Evolutionary conservation across 148 eudicot species (phyloP), one percentile per base, ranked within the genome.

Genomic region (Spergularia marina): DNA sequence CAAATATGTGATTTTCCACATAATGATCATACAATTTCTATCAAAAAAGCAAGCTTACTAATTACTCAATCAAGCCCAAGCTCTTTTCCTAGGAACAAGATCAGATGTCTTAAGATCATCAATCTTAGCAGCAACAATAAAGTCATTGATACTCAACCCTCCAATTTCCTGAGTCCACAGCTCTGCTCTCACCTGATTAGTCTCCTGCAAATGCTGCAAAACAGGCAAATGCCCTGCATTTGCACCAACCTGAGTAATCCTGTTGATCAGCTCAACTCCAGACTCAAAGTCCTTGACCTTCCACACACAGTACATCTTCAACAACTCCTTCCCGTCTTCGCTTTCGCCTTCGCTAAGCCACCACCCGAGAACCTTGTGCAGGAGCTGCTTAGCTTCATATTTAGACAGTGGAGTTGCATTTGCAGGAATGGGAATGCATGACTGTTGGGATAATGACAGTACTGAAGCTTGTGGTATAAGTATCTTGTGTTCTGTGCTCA

Each of bases 61-160:
- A 30, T 30, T 30, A 30, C 36, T 30, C 36, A 30, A 21, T 57
- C 77, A 95, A 61, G 99, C 99, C 97, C 99, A 95, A 59, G 77
- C 86, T 80, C 99, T 87, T 79, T 81, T 89, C 73, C 84, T 85
- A 20, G 96, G 92, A 72, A 83, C 86, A 82, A 95, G 99, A 88
- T 95, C 99, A 79, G 97, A 87, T n/a, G 89, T 85, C 47, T 84
- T 82, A 69, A 95, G 73, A 72, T 84, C 84, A 66, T 95, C 99
- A 63, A 95, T 89, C 80, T 87, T 95, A 72, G 97, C 91, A 83
- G 99, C 99, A 67, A 95, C 86, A 68, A 92, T 90, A 78, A 95
- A 95, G 82, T 95, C 99, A 78, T 92, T 95, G 77, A 95, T 65
- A 74, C 91, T 92, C 85, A 95, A 78, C 40, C 99, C 97, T 20